Evolutionary conservation across 108 stramenopile species (phyloP).

Genomic region (Stephanodiscus minutulus): DNA sequence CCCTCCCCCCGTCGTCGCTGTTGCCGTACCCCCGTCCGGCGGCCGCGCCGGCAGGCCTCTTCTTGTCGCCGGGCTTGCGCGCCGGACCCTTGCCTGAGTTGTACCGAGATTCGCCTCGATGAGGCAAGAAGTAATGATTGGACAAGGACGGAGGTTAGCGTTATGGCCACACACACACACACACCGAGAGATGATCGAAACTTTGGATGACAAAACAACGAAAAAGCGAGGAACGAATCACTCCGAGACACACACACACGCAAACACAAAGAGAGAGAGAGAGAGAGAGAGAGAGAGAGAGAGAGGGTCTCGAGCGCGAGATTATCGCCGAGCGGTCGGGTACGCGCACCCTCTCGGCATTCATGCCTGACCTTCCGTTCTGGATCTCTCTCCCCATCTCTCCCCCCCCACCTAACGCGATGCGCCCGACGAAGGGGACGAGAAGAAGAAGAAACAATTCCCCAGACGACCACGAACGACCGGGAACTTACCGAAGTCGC

Average conservation of each 20-base stretch:
- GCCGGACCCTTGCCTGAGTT: conserved; percentile 38
- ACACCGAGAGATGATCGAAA: too few relatives aligned
- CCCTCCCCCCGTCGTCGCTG: conserved; percentile 23
- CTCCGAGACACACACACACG: too few relatives aligned
- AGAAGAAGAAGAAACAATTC: not conserved
- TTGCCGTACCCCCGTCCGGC: conserved; percentile 19
- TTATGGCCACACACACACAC: not conserved
- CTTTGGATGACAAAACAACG: too few relatives aligned
- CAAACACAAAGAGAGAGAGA: conserved; percentile 1
- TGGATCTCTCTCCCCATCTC: conserved; percentile 28
- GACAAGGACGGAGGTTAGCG: conserved; percentile 4
- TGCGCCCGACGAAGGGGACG: too few relatives aligned
- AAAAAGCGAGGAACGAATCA: too few relatives aligned
- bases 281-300: not conserved
- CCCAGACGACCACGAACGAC: not conserved
- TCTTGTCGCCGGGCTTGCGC: conserved; percentile 30
- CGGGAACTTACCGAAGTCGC: conserved; percentile 4
- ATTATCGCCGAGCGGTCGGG: too few relatives aligned
- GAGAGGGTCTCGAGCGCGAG: too few relatives aligned
- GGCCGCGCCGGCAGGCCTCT: conserved; percentile 13
- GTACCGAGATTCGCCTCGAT: conserved; percentile 20
- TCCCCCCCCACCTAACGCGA: too few relatives aligned
- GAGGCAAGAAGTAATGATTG: not conserved
- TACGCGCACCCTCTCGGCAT: not conserved
- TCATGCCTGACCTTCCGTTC: conserved; percentile 4